Evolutionary conservation across 768 basidiomycete genomes (phyloP), one percentile per base, ranked within the genome.

Genomic region (Lactifluus volemus): DNA sequence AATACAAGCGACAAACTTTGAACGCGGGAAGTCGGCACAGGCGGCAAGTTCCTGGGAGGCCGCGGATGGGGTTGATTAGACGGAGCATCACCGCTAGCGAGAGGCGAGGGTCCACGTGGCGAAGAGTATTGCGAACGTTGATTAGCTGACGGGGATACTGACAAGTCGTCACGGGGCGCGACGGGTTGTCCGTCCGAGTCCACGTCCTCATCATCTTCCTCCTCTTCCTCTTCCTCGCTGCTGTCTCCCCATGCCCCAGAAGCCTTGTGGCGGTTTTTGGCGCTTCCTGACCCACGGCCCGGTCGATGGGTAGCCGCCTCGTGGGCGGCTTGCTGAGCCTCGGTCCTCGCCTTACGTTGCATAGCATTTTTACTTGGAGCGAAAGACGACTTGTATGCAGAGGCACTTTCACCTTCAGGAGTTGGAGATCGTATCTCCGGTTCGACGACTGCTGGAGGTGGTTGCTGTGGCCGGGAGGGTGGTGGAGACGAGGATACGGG

Each of bases 361-460:
- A 84, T 83, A 42, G 92, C 92, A 64, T 86, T 84, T 68, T 82
- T 88, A 17, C 88, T 90, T 2, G 86, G 86, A 0, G 92, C 89
- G 70, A 98, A 98, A 4, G 95, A 93, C 0, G 93, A 95, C 55
- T 84, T 84, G 74, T 81, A 88, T 56, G 82, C 81, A 1, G 73
- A 55, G 9, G 61, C 58, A 17, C 59, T 68, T 19, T 67, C 67
- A 25, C 64, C 53, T 10, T 60, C 57, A 25, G 71, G 65, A 17
- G 67, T 56, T 21, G 68, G 66, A 25, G 71, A 71, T 3, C 69
- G 72, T 39, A 64, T 62, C 39, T 65, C 63, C 0, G 72, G 69
- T 54, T 69, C 67, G 17, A 64, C 59, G 38, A 69, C 65, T 11
- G 70, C 61, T 10, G 71, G 70, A 51, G 70, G 68, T 63, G 42